Conservation (phyloP, 2,329 filamentous ascomycete genomes). For the Monosporascus sp. region DNA sequence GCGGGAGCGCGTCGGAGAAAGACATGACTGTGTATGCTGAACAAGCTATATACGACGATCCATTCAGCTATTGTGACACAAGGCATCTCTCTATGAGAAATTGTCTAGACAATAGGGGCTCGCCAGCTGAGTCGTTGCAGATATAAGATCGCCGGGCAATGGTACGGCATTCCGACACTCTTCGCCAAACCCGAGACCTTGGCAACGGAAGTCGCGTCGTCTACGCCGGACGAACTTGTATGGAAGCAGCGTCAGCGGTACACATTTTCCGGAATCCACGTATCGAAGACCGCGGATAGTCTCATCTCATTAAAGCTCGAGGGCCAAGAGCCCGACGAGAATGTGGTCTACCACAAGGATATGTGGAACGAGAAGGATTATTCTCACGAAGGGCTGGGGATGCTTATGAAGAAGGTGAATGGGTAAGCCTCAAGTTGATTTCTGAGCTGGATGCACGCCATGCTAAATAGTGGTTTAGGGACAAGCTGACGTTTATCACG, state of each 20-base stretch:
- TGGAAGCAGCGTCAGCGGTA: constrained; percentile 45
- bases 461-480: not conserved
- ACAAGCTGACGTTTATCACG: constrained; percentile 7
- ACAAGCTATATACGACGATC: constrained; percentile 41
- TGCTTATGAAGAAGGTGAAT: constrained; percentile 43
- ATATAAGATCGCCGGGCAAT: constrained; percentile 44
- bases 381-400: constrained; percentile 39
- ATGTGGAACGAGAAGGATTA: constrained; percentile 46
- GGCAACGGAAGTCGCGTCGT: constrained; percentile 35
- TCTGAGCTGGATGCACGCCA: not conserved
- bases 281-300: constrained; percentile 33
- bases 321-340: constrained; percentile 25
- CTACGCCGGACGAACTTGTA: constrained; percentile 32
- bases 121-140: not conserved
- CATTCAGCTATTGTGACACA: constrained; percentile 43
- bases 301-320: constrained; percentile 35
- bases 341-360: constrained; percentile 43
- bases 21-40: constrained; percentile 44
- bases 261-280: constrained; percentile 32
- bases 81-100: constrained; percentile 23
- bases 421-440: constrained; percentile 20
- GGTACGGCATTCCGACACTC: constrained; percentile 41
- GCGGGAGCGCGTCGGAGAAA: constrained; percentile 38
- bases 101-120: no score
- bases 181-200: constrained; percentile 34